A percentile compares a stretch with the other conserved stretches of the same genome.
These are phyloP conservation scores for Alternaria triticina DNA, from an alignment of 2,329 filamentous ascomycete species.

Conservation along the genomic window DNA sequence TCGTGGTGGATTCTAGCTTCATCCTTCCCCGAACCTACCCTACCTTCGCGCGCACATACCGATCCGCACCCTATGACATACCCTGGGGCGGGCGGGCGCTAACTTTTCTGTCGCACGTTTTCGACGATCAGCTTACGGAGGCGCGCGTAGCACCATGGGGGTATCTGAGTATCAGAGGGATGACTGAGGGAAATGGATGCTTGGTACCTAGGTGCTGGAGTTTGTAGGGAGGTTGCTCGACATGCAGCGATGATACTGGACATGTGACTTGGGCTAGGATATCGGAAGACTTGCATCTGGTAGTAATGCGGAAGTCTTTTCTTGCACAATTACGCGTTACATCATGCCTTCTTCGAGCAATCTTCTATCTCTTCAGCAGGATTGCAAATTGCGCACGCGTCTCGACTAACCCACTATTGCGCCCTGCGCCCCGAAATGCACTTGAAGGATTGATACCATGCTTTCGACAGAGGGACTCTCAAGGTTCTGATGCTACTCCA, in stretches of 20 bases:
- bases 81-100: neutral
- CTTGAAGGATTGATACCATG: neutral
- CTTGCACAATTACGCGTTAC: neutral
- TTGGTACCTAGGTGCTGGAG: neutral
- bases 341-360: neutral
- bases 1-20: slow-evolving; percentile 68
- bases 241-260: neutral
- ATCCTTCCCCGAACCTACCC: neutral
- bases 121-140: neutral
- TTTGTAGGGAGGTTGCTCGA: neutral
- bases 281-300: neutral
- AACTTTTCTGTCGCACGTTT: neutral
- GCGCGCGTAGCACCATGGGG: neutral
- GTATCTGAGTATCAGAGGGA: neutral
- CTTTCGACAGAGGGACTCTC: neutral
- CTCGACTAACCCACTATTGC: neutral
- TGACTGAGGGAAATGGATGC: neutral
- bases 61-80: neutral
- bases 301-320: neutral
- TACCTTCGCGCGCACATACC: neutral
- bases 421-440: neutral
- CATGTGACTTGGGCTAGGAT: neutral
- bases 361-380: neutral
- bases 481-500: neutral
- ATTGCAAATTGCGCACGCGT: neutral